Base-by-base conservation (phyloP, 2,329 filamentous ascomycete species). In the Colletotrichum tabaci region DNA sequence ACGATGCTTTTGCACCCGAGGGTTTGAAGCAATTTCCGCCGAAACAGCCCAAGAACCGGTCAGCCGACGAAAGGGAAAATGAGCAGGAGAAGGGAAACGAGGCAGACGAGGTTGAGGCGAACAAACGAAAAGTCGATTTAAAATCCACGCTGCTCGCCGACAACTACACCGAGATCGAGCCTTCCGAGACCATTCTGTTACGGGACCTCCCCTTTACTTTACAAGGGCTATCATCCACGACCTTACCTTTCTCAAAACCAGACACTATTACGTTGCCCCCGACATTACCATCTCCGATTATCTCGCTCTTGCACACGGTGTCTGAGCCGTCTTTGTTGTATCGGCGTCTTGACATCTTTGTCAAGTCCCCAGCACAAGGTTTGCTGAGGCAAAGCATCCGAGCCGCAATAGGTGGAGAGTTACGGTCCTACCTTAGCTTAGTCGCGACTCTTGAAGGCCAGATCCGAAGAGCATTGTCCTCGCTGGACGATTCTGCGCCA, bases 271-370 rank as follows among this genome's bases (percentile, higher is more conserved):
- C 91, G 77, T 84, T 99, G 35, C 97, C 96, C 0, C 77, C 90
- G 0, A 94, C 91, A 0, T 86, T 99, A 7, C 95, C 96, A 1
- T 86, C 95, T 7, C 96, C 96, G 2, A 87, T 98, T 12, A 87
- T 98, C 16, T 95, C 95, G 18, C 87, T 99, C 12, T 86, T 99
- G 2, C 94, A 99, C 77, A 94, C 93, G 0, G 85, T 99, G 23
- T 95, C 96, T 2, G 96, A 99, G 79, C 96, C 96, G 9, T 97
- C 96, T 6, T 86, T 99, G n/a, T 86, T 99, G 10, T 99, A 98
- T 79, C 91, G 92, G 71, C 90, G 90, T 1, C 87, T 99, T 1
- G 90, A 94, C 16, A 87, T 88, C 4, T 99, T 98, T 81, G 92
- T 96, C 67, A 93, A 97, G 72, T 92, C 92, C 5, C 90, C 91